These are phyloP conservation scores for Meyerozyma guilliermondii DNA, from an alignment of 1,139 yeast genomes.

Conservation along the genomic window DNA sequence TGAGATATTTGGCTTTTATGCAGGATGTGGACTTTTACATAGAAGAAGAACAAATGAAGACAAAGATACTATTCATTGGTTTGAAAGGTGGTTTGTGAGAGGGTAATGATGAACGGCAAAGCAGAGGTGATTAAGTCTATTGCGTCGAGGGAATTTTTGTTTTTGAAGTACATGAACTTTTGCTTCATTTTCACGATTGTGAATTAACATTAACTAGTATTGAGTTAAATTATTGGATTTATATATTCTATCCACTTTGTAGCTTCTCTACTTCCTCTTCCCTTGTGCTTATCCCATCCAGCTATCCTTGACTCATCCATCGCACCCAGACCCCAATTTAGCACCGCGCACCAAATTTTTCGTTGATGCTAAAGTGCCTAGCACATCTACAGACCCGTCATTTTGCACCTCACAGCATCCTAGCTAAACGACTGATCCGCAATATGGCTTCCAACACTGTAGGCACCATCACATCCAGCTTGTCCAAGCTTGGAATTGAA, in stretches of 20 bases:
- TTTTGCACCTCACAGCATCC: neutral
- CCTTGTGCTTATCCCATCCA: neutral
- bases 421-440: neutral
- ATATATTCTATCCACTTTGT: too few relatives aligned
- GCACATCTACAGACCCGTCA: constrained; percentile 2
- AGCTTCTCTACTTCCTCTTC: too few relatives aligned
- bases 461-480: constrained; percentile 30
- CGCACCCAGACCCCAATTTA: neutral
- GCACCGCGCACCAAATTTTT: neutral
- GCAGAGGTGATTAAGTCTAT: too few relatives aligned
- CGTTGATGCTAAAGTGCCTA: constrained; percentile 5
- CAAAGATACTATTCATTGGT: too few relatives aligned
- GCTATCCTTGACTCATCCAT: constrained; percentile 1
- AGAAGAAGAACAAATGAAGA: neutral
- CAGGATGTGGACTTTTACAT: neutral
- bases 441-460: constrained; percentile 11
- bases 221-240: too few relatives aligned
- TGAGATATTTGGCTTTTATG: neutral
- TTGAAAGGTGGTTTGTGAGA: too few relatives aligned
- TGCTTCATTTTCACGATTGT: too few relatives aligned
- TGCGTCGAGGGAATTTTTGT: too few relatives aligned
- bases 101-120: too few relatives aligned
- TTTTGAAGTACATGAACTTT: too few relatives aligned
- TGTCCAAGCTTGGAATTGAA: constrained; percentile 32
- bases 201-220: too few relatives aligned